These are phyloP conservation scores for Alternaria arbusti DNA, from an alignment of 2,329 filamentous ascomycete genomes.

Conservation along the genomic window DNA sequence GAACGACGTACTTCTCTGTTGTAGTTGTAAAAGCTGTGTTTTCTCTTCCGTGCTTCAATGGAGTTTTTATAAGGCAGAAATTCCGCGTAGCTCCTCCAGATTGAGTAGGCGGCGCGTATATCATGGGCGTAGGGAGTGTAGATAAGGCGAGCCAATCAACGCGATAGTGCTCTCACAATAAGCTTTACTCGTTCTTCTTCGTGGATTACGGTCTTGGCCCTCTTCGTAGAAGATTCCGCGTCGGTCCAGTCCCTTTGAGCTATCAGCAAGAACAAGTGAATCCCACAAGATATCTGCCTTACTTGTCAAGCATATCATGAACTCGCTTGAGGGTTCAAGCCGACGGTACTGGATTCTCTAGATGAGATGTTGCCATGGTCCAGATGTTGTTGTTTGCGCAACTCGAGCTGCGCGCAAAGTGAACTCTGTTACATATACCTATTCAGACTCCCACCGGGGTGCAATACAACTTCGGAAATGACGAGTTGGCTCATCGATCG, in stretches of 20 bases:
- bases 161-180: no score
- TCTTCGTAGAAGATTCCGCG: not conserved
- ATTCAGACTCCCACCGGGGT: not conserved
- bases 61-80: not conserved
- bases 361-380: not conserved
- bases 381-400: rapidly evolving
- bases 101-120: not conserved
- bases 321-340: not conserved
- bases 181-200: no score
- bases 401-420: not conserved
- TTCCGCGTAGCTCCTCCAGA: not conserved
- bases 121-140: no score
- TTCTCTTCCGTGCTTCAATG: not conserved
- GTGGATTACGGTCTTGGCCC: no score
- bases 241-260: not conserved
- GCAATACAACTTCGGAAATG: not conserved
- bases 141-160: no score
- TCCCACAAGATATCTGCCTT: not conserved
- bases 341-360: not conserved
- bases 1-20: not conserved
- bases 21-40: not conserved
- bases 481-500: not conserved
- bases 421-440: not conserved
- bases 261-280: not conserved
- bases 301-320: not conserved